Base-by-base conservation (phyloP, 441 rosid species). In the Brassica hybrid region DNA sequence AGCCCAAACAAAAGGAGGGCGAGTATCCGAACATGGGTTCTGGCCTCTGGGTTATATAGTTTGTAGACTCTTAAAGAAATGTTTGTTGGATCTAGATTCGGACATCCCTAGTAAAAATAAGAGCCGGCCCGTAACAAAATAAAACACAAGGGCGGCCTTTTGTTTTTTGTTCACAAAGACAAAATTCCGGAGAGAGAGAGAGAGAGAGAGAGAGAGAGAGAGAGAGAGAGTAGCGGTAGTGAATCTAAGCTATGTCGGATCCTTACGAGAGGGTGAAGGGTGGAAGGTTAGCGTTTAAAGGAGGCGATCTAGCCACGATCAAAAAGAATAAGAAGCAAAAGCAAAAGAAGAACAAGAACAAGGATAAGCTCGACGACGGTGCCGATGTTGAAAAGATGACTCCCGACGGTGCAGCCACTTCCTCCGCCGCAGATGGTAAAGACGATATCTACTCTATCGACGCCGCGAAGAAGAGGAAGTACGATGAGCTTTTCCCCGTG, bases 401-500 rank as follows among this genome's bases (percentile, higher is more conserved):
- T 63, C 75, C 79, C 64, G 73, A 69, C 65, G 73, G 70, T 65
- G 71, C 76, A 8, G 57, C 73, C 21, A 63, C 73, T 54, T 83
- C 69, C 64, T 2, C 65, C 11, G 12, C 54, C 3, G 74, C 34
- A 6, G 12, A 36, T 5, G 80, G 27, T 3, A 82, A 69, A 5
- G 88, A 78, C 14, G 82, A 86, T 19, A 74, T 83, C 2, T 92
- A 88, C 86, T 87, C 89, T 0, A 94, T 94, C 66, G 98, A 94
- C 81, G 98, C 97, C 0, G 96, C 96, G 45, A 89, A 86, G 85
- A 82, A 83, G 79, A 83, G 76, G 86, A 88, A 94, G 82, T 92
- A 94, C 85, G 94, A 90, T 71, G 83, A 94, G 81, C 81, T 92
- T 8, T 90, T 94, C 67, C 98, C 97, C 5, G 97, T 94, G 30